Evolutionary conservation across 768 basidiomycete species (phyloP), one percentile per base, ranked within the genome.

Genomic region (Gymnopilus junonius): DNA sequence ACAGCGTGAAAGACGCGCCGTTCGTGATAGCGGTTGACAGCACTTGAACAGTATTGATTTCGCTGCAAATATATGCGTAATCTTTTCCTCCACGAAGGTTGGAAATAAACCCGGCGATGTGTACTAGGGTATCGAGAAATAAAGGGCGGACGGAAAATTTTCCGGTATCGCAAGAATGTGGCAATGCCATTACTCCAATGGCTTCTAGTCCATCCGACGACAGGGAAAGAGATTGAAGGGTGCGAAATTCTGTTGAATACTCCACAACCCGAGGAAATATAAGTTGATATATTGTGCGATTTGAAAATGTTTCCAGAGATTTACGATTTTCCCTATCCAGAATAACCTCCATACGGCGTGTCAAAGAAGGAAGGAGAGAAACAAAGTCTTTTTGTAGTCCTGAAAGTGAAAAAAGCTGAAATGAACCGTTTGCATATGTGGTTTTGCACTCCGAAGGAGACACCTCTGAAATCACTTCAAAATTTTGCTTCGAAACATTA

Each of bases 261-360:
- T 83, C 79, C 25, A 93, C 90, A 48, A 92, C 79, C 7, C 87
- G 85, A 21, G 89, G 82, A 67, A 92, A 91, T 54, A 91, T 83
- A 37, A 87, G 78, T 42, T 90, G 83, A 70, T 93, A 93, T 0
- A 81, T 73, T 0, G 84, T 85, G 37, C 82, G 84, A 20, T 82
- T 79, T 2, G 80, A 82, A 71, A 89, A 88, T 0, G 79, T 79
- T 70, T 88, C 86, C 1, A 74, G 70, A 0, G 48, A 59, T 17
- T 56, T 66, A 27, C 67, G 71, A 34, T 68, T 67, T 17, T 58
- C 63, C 0, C 76, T 71, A 17, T 70, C 65, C 15, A 74, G 20
- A 17, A 86, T 68, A 0, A 70, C 70, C 4, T 70, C 61, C 25
- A 79, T 75, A 17, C 75, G 75, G 15, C 75, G 75, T 15, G 71